Evolutionary conservation across 495 filamentous ascomycete species (phyloP).

Genomic region (Aspergillus sclerotioniger): DNA sequence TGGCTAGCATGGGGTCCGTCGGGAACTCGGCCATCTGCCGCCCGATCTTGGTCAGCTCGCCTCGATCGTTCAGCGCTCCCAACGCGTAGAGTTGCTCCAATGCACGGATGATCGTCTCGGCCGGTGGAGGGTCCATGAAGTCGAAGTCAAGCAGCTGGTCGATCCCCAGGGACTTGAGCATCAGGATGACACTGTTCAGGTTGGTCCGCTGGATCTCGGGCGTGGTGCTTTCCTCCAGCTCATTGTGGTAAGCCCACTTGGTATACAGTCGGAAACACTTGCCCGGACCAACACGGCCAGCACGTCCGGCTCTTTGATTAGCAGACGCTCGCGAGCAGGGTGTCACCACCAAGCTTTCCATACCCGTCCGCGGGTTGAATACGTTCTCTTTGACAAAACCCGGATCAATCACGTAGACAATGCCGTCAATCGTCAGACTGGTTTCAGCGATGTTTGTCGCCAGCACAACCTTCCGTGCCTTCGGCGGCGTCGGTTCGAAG

Average conservation of each 20-base stretch:
- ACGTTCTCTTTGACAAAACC: conserved; percentile 96
- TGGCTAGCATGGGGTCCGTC: conserved; percentile 89
- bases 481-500: conserved; percentile 81
- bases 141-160: conserved; percentile 94
- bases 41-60: conserved; percentile 87
- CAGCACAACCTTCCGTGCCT: conserved; percentile 79
- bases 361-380: conserved; percentile 87
- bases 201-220: conserved; percentile 95
- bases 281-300: conserved; percentile 87
- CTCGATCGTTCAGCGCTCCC: conserved; percentile 83
- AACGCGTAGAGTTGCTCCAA: conserved; percentile 92
- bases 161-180: conserved; percentile 88
- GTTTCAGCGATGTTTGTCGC: conserved; percentile 93
- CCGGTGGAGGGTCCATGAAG: conserved; percentile 92
- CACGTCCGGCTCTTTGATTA: conserved; percentile 88
- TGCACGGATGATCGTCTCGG: conserved; percentile 86
- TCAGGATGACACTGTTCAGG: conserved; percentile 76
- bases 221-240: conserved; percentile 88
- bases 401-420: conserved; percentile 88
- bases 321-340: conserved; percentile 93
- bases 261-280: conserved; percentile 97
- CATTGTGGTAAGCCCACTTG: conserved; percentile 90
- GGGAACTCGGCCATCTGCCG: conserved; percentile 98
- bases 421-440: conserved; percentile 83
- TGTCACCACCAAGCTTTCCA: conserved; percentile 87